Evolutionary conservation across 2,329 filamentous ascomycete species (phyloP), one percentile per base, ranked within the genome.

Genomic region (Chrysoporthe deuterocubensis): DNA sequence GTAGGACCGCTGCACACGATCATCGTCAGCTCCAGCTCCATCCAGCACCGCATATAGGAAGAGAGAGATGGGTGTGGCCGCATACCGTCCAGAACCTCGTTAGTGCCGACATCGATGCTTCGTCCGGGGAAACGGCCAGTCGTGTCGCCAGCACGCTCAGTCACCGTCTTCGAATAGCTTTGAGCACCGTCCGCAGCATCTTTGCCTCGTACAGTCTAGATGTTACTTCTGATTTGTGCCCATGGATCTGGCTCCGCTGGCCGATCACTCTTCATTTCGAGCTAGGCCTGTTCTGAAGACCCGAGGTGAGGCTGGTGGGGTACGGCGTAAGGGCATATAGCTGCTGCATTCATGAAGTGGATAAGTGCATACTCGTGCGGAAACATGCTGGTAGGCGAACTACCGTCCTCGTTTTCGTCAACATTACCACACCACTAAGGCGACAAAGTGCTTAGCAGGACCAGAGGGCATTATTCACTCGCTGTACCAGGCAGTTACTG

Each of bases 1-100:
- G 82, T 97, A 96, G 1, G 92, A 94, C 76, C 89, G 90, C 87
- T 93, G 74, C 57, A 73, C 65, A 54, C 42, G 13, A 42, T 59
- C 52, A 69, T 43, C 32, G 11, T 62, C 5, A 56, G 42, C 54
- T n/a, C 69, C 66, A 61, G 71, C 70, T 70, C 44, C 69, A 67
- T 59, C 34, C 44, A 18, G 58, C 59, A 46, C 14, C 13, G 32
- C 48, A 34, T 57, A 14, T 34, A 56, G 42, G 42, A 5, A 40
- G 13, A 9, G 21, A 16, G 37, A 32, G 57, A 26, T 3, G 21
- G 26, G 13, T 16, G 7, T 48, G 62, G 9, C 14, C 21, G 34
- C 74, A 66, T 75, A 84, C 85, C 75, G 78, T 81, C 83, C 84
- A 87, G 70, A 82, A 82, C 61, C 82, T 77, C 16, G 76, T 74